Evolutionary conservation across 2,329 filamentous ascomycete genomes (phyloP), one percentile per base, ranked within the genome.

Genomic region (Ramularia endophylla): DNA sequence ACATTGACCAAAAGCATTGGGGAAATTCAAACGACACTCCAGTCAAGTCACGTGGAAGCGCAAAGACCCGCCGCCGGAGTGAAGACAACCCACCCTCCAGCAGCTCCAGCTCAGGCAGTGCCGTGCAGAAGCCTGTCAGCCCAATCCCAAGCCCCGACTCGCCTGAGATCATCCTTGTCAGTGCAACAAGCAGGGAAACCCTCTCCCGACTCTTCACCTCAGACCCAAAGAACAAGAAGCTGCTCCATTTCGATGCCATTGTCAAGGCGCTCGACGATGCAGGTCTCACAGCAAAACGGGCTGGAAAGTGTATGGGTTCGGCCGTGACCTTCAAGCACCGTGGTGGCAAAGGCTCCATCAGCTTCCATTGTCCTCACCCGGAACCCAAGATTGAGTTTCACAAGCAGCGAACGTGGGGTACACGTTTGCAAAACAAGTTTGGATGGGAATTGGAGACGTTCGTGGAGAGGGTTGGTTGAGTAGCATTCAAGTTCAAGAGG

Each of bases 381-480:
- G 43, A 45, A 5, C 38, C 38, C 12, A 36, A 37, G 29, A 25
- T 45, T n/a, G 28, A 38, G 22, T 38, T 41, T 25, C 33, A 41
- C 35, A 38, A 41, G 34, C 29, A 41, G 12, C 33, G 43, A 15
- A 41, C 38, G 20, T 45, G 43, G 43, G 43, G 43, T 7, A 38
- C 19, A 15, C 22, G 38, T 19, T 27, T 45, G 35, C 15, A 41
- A 6, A 27, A 45, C 16, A 38, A 34, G 13, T 45, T 41, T 41
- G 43, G 43, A 7, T 45, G 43, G 43, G 35, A 38, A 20, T 3
- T 39, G 13, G 41, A 43, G 36, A 28, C 29, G 9, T 31, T 43
- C 7, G 19, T 34, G 38, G 38, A 25, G 22, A 25, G 22, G 11
- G 22, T 25, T 6, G 22, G 22, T 25, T 6, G 22, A n/a, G n/a